Conservation (phyloP, 2,329 filamentous ascomycete species). For the Monilinia aucupariae region DNA sequence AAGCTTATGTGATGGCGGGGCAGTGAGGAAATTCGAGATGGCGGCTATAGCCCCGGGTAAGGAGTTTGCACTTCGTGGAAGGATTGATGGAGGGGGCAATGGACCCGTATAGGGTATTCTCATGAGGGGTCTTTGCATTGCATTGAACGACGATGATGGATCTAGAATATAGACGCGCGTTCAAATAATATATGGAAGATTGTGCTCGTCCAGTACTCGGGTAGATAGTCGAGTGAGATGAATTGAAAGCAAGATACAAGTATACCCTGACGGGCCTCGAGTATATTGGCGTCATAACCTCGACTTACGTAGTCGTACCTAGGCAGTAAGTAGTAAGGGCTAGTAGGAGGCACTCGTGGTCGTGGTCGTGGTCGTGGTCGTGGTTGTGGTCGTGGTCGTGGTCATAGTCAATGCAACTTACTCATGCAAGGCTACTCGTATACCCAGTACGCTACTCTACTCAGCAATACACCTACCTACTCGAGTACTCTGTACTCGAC, state of each 20-base stretch:
- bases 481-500: too few species aligned
- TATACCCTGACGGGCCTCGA: too few species aligned
- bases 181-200: conserved; percentile 1
- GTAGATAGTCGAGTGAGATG: neutral
- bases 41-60: conserved; percentile 70
- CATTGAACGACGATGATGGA: too few species aligned
- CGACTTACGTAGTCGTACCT: too few species aligned
- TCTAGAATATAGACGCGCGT: neutral
- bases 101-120: conserved; percentile 88
- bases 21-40: conserved; percentile 68
- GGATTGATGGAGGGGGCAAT: conserved; percentile 67
- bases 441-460: too few species aligned
- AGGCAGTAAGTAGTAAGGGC: too few species aligned
- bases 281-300: conserved; percentile 2
- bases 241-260: neutral
- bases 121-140: conserved; percentile 67
- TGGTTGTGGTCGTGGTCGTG: too few species aligned
- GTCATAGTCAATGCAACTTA: neutral
- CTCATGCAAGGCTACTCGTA: conserved; percentile 14
- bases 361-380: too few species aligned
- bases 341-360: too few species aligned
- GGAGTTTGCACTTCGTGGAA: conserved; percentile 66
- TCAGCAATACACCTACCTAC: too few species aligned
- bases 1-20: conserved; percentile 48
- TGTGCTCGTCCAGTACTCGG: neutral